Percentiles rank a stretch among this genome's conserved stretches.
Conservation (phyloP, 2,329 filamentous ascomycete genomes). For the Penicillium fuscoglaucum region DNA sequence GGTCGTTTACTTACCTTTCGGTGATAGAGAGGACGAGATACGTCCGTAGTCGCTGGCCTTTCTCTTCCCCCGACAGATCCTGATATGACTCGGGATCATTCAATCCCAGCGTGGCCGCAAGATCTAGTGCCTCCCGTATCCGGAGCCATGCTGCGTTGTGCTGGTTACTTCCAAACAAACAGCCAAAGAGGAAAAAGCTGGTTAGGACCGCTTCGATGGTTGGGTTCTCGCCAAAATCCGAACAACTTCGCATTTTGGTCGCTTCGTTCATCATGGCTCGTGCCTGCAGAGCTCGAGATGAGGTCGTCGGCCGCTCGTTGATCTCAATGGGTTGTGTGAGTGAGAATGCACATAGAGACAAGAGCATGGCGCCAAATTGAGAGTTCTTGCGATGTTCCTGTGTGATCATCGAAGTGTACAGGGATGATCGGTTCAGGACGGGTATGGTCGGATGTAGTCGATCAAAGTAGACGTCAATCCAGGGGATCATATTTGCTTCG, state of each 20-base stretch:
- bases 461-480: constrained; percentile 49
- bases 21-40: constrained; percentile 41
- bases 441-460: constrained; percentile 47
- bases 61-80: constrained; percentile 38
- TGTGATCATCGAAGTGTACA: constrained; percentile 45
- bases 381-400: constrained; percentile 47
- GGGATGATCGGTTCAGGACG: constrained; percentile 41
- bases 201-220: constrained; percentile 55
- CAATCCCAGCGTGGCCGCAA: constrained; percentile 43
- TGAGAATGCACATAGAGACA: constrained; percentile 46
- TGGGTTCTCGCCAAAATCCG: constrained; percentile 44
- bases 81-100: constrained; percentile 44
- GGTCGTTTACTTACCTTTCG: constrained; percentile 29
- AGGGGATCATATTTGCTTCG: constrained; percentile 44
- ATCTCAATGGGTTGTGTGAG: constrained; percentile 49
- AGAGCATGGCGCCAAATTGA: constrained; percentile 47
- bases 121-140: constrained; percentile 64
- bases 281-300: constrained; percentile 40
- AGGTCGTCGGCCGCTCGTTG: constrained; percentile 40
- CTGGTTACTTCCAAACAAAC: constrained; percentile 68
- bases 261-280: constrained; percentile 46
- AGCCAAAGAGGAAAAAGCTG: constrained; percentile 75
- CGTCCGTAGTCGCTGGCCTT: constrained; percentile 41
- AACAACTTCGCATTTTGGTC: constrained; percentile 46
- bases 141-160: constrained; percentile 78